Base-by-base conservation (phyloP, 2,329 filamentous ascomycete genomes). In the Daldinia sp. region DNA sequence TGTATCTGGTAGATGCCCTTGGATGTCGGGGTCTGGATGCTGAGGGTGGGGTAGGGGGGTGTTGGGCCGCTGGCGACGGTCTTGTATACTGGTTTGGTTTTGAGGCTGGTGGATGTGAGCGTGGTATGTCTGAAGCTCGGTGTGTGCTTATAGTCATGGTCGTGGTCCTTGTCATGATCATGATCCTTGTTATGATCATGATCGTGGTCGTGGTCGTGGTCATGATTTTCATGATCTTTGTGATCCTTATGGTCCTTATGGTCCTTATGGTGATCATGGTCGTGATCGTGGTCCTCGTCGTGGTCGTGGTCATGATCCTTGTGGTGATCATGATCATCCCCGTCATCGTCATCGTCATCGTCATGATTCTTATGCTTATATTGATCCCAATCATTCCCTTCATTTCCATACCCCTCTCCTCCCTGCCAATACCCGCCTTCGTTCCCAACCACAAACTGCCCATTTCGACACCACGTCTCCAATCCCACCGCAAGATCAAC, bases 401-500 rank as follows among this genome's bases (percentile, higher is more conserved):
- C 17, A 32, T 32, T n/a, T 4, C n/a, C 8, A 9, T 32, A 13
- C 23, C 17, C 17, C 45, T 30, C 27, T 27, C 23, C 45, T 2
- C 15, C 6, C 11, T 47, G 13, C 21, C 7, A 29, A 3, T 29
- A 7, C 8, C 17, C 10, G n/a, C 13, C 47, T 1, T 23, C 47
- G 2, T 13, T 29, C 25, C n/a, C 10, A 10, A 17, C 11, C 1
- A 61, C 56, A 39, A 67, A 58, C 21, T 54, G 43, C 29, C 63
- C 68, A 9, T 66, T 43, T 7, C 50, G 58, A 37, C 69, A 71
- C 64, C 61, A 55, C 10, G 66, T 58, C 13, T 37, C 58, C 32
- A 23, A 37, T 29, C 64, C 62, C 4, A 56, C 59, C 4, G 58
- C 58, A 9, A 74, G 54, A 0, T 58, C 49, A 2, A 74, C 60